Evolutionary conservation across 2,329 filamentous ascomycete genomes (phyloP).

Genomic region (Rugonectria rugulosa): DNA sequence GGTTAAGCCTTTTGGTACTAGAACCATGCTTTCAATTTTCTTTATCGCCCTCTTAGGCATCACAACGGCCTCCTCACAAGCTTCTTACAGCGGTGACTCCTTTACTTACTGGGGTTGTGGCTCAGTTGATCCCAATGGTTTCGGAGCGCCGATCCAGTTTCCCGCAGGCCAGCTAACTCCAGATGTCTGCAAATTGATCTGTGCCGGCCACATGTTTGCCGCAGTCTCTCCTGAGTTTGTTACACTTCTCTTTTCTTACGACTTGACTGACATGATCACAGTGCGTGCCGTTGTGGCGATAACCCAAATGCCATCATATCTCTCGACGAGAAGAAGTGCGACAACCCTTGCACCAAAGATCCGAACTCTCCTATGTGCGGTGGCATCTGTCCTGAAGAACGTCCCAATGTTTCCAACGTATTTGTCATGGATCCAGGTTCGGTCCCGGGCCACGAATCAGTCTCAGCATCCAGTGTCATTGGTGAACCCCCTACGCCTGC

Average conservation of each 20-base stretch:
- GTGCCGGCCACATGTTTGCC: conserved; percentile 31
- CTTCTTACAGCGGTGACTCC: conserved; percentile 22
- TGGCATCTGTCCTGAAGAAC: conserved; percentile 39
- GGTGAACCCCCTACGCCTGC: background rate
- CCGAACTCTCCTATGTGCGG: conserved; percentile 44
- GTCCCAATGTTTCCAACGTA: conserved; percentile 42
- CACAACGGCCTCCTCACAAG: conserved; percentile 20
- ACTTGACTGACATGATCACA: conserved; percentile 26
- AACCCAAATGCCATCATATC: conserved; percentile 39
- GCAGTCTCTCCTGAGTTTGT: conserved; percentile 43
- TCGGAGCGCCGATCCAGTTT: conserved; percentile 22
- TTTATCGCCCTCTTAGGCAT: conserved; percentile 34
- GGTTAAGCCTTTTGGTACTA: background rate
- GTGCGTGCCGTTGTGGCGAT: conserved; percentile 47
- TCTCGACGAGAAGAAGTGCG: conserved; percentile 42
- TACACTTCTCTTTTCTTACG: background rate
- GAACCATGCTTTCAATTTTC: conserved; percentile 33
- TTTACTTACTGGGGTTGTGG: conserved; percentile 39
- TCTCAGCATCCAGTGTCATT: conserved; percentile 15
- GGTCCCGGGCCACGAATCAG: conserved; percentile 16
- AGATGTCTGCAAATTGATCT: conserved; percentile 27
- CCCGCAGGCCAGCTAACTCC: conserved; percentile 29
- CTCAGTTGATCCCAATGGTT: conserved; percentile 26
- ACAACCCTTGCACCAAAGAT: conserved; percentile 42
- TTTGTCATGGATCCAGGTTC: conserved; percentile 36